phyloP scores from a whole-genome alignment of 768 basidiomycete genomes.

The Lentinula boryana region DNA sequence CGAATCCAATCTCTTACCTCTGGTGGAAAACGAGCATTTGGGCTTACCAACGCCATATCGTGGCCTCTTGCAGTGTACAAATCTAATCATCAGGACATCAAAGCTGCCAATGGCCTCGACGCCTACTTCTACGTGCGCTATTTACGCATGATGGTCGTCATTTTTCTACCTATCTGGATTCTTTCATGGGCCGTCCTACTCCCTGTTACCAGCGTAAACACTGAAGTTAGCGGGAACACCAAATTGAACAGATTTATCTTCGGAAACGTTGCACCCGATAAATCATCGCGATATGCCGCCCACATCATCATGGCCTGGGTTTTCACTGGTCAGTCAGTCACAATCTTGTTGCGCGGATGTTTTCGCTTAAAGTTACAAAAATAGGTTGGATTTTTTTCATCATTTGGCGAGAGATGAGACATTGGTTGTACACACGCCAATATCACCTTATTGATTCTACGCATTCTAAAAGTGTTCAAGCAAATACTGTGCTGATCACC shows the following conservation, averaged over 20 bases:
- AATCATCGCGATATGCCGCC: slow-evolving; percentile 62
- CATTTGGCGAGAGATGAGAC: slow-evolving; percentile 71
- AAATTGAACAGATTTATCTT: slow-evolving; percentile 73
- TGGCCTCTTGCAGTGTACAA: slow-evolving; percentile 67
- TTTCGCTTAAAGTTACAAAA: neutral
- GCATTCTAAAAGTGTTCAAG: slow-evolving; percentile 77
- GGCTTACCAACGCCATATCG: slow-evolving; percentile 26
- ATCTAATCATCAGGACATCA: slow-evolving; percentile 57
- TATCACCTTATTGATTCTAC: slow-evolving; percentile 68
- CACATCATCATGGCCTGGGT: slow-evolving; percentile 74
- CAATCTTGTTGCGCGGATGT: neutral
- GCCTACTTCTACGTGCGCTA: slow-evolving; percentile 94
- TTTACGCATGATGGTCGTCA: slow-evolving; percentile 73
- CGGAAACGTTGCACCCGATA: slow-evolving; percentile 59
- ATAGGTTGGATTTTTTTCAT: slow-evolving; percentile 84
- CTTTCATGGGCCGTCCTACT: slow-evolving; percentile 83
- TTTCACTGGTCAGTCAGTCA: slow-evolving; percentile 59
- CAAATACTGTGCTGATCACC: slow-evolving; percentile 86
- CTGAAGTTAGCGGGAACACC: slow-evolving; percentile 33
- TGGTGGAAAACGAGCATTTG: neutral
- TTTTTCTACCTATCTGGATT: slow-evolving; percentile 89
- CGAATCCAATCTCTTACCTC: slow-evolving; percentile 29
- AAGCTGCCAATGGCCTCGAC: slow-evolving; percentile 74
- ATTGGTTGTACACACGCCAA: slow-evolving; percentile 79
- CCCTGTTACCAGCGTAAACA: slow-evolving; percentile 61